Base-by-base conservation (phyloP, 2,329 filamentous ascomycete genomes). In the Kalmusia sp. region DNA sequence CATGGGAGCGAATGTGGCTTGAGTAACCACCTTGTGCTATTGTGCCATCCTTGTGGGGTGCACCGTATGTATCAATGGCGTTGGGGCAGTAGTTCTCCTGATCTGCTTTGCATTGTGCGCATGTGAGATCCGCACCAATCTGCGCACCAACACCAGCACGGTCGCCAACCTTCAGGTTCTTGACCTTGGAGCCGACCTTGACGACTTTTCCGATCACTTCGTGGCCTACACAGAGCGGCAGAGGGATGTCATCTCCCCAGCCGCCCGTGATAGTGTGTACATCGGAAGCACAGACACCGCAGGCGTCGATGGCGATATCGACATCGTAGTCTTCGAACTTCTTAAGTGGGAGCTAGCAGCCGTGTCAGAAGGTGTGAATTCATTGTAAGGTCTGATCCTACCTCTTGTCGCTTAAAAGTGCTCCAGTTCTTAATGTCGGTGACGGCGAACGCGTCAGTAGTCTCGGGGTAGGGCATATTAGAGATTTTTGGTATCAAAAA, bases 241-340 rank as follows among this genome's bases (percentile, higher is more conserved):
- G 74, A 49, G 84, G 86, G 34, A 82, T 77, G 59, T 86, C 84
- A 30, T 76, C 79, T 53, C 85, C 87, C 87, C 87, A 90, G 56
- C 87, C 87, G 49, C 80, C 79, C 51, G 67, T 75, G 63, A 79
- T 80, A 59, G 75, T 80, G 70, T 81, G 79, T 25, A 80, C 68
- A 58, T 81, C 79, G 34, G 74, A 77, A 45, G 75, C 78, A 70
- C 80, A 82, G 50, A 82, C 80, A 67, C 73, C 73, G 58, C 73
- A 75, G 17, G 62, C 87, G 62, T 92, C 87, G 67, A 96, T 88
- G 80, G 93, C 89, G 76, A 96, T 85, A 72, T 96, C 92, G 65
- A 96, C 86, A 71, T 96, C 92, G 75, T 91, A 84, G 72, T 93
- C 90, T 61, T 88, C 91, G 72, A 96, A 96, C 15, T 90, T 89